Conservation (phyloP, 257 asterid genomes). For the Nicotiana paniculata region DNA sequence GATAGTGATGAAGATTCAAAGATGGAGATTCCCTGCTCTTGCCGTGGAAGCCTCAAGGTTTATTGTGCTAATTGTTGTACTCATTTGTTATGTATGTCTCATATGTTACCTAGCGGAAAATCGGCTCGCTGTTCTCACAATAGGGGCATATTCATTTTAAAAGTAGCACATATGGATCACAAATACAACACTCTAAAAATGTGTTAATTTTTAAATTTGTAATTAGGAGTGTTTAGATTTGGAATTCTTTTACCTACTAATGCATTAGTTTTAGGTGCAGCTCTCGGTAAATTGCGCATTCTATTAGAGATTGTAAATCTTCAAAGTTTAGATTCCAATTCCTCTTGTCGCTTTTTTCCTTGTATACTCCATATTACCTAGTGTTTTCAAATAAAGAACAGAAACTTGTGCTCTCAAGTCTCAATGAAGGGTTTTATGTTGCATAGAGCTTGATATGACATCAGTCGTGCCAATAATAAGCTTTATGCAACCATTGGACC, state of each 20-base stretch:
- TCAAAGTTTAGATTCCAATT: neutral
- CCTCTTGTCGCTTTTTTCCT: neutral
- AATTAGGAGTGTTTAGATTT: too few species aligned
- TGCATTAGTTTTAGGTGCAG: neutral
- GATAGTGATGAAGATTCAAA: slow-evolving; percentile 72
- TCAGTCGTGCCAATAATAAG: neutral
- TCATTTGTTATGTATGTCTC: neutral
- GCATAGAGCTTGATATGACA: neutral
- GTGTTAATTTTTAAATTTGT: neutral
- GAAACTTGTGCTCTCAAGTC: too few species aligned
- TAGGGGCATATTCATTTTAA: neutral
- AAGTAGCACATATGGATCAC: neutral
- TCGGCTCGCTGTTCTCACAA: neutral
- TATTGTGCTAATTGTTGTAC: neutral
- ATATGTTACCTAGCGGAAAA: neutral
- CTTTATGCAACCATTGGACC: neutral
- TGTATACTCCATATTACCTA: neutral
- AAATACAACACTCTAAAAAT: neutral
- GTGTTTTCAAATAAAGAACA: too few species aligned
- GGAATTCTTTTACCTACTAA: too few species aligned
- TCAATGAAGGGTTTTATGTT: too few species aligned
- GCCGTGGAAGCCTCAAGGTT: slow-evolving; percentile 90
- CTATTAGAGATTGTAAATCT: neutral
- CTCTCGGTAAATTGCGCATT: neutral
- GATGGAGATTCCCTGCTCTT: slow-evolving; percentile 84